Evolutionary conservation across 2,329 filamentous ascomycete species (phyloP).

Genomic region (Trichothecium roseum): DNA sequence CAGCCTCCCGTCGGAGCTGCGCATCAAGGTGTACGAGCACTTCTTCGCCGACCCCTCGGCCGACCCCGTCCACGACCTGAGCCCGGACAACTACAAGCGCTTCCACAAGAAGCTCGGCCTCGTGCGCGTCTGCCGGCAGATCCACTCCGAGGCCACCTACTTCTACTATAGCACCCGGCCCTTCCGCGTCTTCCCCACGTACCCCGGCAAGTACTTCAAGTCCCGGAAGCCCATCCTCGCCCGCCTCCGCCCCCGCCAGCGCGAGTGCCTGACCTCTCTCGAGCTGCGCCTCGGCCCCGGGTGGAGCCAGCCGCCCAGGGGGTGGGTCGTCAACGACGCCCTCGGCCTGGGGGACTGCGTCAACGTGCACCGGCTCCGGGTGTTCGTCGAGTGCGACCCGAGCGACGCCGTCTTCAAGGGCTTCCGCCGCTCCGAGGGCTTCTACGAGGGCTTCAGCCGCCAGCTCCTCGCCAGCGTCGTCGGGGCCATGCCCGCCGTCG

Average conservation of each 20-base stretch:
- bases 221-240: conserved; percentile 62
- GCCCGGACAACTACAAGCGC: conserved; percentile 53
- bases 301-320: conserved; percentile 58
- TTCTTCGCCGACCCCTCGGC: conserved; percentile 37
- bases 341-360: conserved; percentile 54
- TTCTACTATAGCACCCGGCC: conserved; percentile 54
- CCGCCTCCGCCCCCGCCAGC: conserved; percentile 50
- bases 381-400: conserved; percentile 66
- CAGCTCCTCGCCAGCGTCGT: conserved; percentile 47
- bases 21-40: conserved; percentile 56
- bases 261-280: conserved; percentile 49
- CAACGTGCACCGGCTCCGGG: conserved; percentile 46
- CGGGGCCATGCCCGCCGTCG: conserved; percentile 42
- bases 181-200: conserved; percentile 57
- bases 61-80: conserved; percentile 48
- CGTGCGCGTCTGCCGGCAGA: conserved; percentile 47
- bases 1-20: conserved; percentile 57
- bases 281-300: conserved; percentile 65
- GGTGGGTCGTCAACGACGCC: conserved; percentile 57
- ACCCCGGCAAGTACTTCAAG: conserved; percentile 57
- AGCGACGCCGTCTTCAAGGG: conserved; percentile 57
- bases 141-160: conserved; percentile 54
- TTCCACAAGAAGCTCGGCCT: conserved; percentile 50
- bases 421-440: conserved; percentile 54
- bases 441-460: conserved; percentile 59